phyloP scores from a whole-genome alignment of 1,139 yeast genomes.

The Hyphopichia burtonii region DNA sequence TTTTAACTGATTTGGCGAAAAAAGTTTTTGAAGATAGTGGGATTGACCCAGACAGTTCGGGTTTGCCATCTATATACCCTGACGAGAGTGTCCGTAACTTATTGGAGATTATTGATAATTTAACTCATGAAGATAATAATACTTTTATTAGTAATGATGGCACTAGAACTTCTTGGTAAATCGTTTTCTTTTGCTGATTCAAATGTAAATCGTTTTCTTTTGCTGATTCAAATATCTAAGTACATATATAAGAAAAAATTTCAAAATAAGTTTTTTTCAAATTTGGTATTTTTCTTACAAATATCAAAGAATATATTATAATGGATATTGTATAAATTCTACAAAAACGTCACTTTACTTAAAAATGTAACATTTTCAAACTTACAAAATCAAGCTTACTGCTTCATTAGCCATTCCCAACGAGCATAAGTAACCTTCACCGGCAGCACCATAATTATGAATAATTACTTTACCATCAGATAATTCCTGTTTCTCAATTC shows the following conservation, averaged over 20 bases:
- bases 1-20: slow-evolving; percentile 17
- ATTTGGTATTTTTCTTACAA: too few species aligned
- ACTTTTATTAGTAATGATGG: slow-evolving; percentile 11
- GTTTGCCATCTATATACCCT: not conserved
- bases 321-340: too few species aligned
- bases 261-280: too few species aligned
- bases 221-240: too few species aligned
- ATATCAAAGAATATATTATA: too few species aligned
- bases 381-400: not conserved
- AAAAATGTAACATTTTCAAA: too few species aligned
- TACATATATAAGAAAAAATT: too few species aligned
- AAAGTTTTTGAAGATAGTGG: slow-evolving; percentile 11
- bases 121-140: slow-evolving; percentile 7
- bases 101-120: slow-evolving; percentile 5
- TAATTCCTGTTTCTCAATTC: slow-evolving; percentile 50
- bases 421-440: slow-evolving; percentile 76
- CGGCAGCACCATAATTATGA: slow-evolving; percentile 76
- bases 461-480: slow-evolving; percentile 25
- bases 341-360: too few species aligned
- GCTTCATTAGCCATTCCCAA: slow-evolving; percentile 52
- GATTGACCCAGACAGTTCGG: not conserved
- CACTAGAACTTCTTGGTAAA: slow-evolving; percentile 8
- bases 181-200: too few species aligned
- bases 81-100: not conserved
- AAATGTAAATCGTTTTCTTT: too few species aligned